A percentile compares a stretch with the other conserved stretches of the same genome.
phyloP scores from a whole-genome alignment of 768 basidiomycete genomes.

The Tylopilus felleus region DNA sequence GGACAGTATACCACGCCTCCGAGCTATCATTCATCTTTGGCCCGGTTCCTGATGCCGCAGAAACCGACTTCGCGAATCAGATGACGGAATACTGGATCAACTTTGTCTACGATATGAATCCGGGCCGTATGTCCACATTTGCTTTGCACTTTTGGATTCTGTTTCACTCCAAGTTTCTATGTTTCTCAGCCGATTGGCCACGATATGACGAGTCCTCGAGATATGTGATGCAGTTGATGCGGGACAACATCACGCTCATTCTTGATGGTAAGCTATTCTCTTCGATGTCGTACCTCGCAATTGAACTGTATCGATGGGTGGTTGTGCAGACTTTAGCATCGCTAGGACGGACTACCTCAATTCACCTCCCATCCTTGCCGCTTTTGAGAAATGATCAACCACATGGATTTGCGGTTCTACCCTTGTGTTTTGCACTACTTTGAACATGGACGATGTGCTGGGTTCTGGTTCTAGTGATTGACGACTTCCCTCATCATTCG shows the following conservation, averaged over 20 bases:
- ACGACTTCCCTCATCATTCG: too few species aligned
- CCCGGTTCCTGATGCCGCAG: slow-evolving; percentile 39
- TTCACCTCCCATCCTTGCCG: slow-evolving; percentile 7
- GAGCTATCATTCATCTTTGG: slow-evolving; percentile 31
- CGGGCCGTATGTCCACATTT: slow-evolving; percentile 41
- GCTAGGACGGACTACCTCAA: slow-evolving; percentile 14
- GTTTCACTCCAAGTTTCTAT: background rate
- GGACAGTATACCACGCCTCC: slow-evolving; percentile 15
- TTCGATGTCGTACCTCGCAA: background rate
- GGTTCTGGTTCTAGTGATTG: too few species aligned
- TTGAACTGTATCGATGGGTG: background rate
- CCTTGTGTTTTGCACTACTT: too few species aligned
- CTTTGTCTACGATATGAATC: slow-evolving; percentile 54
- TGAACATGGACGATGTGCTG: too few species aligned
- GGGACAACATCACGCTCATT: slow-evolving; percentile 52
- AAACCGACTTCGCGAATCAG: slow-evolving; percentile 44
- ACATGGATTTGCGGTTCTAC: background rate
- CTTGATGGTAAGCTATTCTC: slow-evolving; percentile 43
- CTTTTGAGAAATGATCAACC: slow-evolving; percentile 16
- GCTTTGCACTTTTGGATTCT: background rate
- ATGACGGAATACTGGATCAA: slow-evolving; percentile 54
- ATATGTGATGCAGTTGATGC: slow-evolving; percentile 46
- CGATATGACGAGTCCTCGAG: slow-evolving; percentile 35
- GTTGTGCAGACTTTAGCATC: slow-evolving; percentile 6
- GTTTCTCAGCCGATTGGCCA: slow-evolving; percentile 38